Evolutionary conservation across 108 stramenopile species (phyloP), one percentile per base, ranked within the genome.

Genomic region (Nitzschia sp.): DNA sequence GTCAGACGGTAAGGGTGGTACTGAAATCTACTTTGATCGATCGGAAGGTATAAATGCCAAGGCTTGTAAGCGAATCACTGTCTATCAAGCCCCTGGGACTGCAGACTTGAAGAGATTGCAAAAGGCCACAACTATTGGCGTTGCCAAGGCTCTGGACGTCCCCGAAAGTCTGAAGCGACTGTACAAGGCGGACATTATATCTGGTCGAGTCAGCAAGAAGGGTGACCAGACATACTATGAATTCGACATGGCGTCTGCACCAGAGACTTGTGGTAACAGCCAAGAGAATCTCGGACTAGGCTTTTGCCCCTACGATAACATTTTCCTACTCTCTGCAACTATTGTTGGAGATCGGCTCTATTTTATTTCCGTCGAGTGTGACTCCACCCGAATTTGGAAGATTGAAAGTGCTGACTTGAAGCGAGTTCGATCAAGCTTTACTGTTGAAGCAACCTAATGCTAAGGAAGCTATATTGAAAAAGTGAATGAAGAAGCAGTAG

Each of bases 181-280:
- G 58, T 64, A 80, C 28, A 79, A 72, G 57, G 89, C 89, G 3
- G 92, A 93, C 71, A 66, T 93, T 33, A 74, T 93, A 42, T 71
- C 79, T 26, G 92, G 92, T 13, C 66, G 82, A 53, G 76, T 62
- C 25, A 70, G 33, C 15, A 55, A 74, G 26, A 46, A 60, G 28
- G 84, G 85, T 19, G 73, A 59, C 15, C 77, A 83, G 53, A 64
- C 63, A 31, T 93, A 82, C 57, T 92, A 86, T 60, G 92, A 93
- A 56, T 93, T 88, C 58, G 92, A 93, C 60, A 64, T 90, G 75
- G 92, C 89, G 24, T 75, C 83, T 36, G 90, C 49, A n/a, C 92
- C 92, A 3, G 49, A 78, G 11, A 75, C 82, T 15, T 93, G 92
- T 59, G 62, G 69, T 29, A 70, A 71, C 31, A 66, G 54, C 33